Evolutionary conservation across 169 alveolate genomes (phyloP).

Genomic region (Babesia gibsoni): DNA sequence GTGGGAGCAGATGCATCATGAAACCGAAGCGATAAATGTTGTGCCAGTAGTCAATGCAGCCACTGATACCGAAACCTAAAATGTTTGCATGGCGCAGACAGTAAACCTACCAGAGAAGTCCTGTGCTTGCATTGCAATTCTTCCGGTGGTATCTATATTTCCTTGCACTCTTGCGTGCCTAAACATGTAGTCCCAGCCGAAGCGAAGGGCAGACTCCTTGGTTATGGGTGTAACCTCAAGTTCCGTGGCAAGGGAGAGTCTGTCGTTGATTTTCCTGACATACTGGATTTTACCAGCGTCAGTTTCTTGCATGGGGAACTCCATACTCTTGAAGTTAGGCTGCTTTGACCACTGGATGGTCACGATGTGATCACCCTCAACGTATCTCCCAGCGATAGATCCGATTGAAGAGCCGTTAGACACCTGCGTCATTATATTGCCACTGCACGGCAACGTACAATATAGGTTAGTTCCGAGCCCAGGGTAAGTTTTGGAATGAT

Average conservation of each 20-base stretch:
- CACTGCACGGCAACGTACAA: slow-evolving; percentile 27
- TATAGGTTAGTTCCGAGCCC: slow-evolving; percentile 88
- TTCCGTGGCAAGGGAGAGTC: slow-evolving; percentile 88
- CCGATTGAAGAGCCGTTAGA: slow-evolving; percentile 87
- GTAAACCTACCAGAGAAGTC: slow-evolving; percentile 71
- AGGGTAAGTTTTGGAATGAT: slow-evolving; percentile 77
- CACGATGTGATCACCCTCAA: slow-evolving; percentile 71
- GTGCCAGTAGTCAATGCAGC: slow-evolving; percentile 83
- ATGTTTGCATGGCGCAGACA: neutral
- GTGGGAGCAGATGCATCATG: slow-evolving; percentile 89
- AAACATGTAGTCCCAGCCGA: slow-evolving; percentile 89
- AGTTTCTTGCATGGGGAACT: slow-evolving; percentile 68
- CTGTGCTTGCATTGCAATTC: slow-evolving; percentile 84
- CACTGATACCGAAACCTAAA: slow-evolving; percentile 87
- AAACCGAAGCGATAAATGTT: slow-evolving; percentile 87
- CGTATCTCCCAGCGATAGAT: slow-evolving; percentile 83
- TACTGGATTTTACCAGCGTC: slow-evolving; percentile 76
- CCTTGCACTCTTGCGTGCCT: slow-evolving; percentile 92
- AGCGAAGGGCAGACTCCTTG: slow-evolving; percentile 74
- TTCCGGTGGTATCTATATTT: slow-evolving; percentile 83
- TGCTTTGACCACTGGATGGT: slow-evolving; percentile 59
- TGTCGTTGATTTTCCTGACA: slow-evolving; percentile 78
- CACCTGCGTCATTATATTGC: slow-evolving; percentile 4
- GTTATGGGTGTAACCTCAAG: slow-evolving; percentile 79
- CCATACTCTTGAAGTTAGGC: slow-evolving; percentile 83